phyloP scores from a whole-genome alignment of 148 eudicot species.

The Silene latifolia region DNA sequence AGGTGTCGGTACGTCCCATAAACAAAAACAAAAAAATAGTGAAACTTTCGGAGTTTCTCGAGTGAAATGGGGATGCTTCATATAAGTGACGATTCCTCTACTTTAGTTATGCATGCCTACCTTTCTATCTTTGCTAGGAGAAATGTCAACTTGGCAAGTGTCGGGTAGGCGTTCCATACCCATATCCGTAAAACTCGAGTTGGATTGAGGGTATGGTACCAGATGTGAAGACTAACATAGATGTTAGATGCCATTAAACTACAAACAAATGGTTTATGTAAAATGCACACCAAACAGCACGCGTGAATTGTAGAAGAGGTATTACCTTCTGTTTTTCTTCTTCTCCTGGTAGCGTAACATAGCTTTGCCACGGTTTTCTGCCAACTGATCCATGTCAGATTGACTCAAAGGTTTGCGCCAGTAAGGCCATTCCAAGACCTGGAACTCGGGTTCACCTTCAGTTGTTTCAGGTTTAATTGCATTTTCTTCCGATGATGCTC shows the following conservation, averaged over 20 bases:
- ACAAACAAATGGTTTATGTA: too few species aligned
- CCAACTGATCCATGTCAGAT: slow-evolving; percentile 26
- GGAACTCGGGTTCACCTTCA: slow-evolving; percentile 24
- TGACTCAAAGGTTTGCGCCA: slow-evolving; percentile 28
- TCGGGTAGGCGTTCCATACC: too few species aligned
- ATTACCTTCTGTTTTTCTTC: slow-evolving; percentile 33
- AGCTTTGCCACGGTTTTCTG: slow-evolving; percentile 33
- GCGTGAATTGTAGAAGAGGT: not conserved
- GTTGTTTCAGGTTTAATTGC: slow-evolving; percentile 17
- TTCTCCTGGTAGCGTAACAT: slow-evolving; percentile 35
- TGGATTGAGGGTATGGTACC: too few species aligned
- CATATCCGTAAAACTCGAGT: too few species aligned
- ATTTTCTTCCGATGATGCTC: slow-evolving; percentile 13
- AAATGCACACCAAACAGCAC: not conserved
- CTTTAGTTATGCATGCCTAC: too few species aligned
- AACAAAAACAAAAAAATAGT: not conserved
- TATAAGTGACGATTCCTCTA: too few species aligned
- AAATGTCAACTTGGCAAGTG: too few species aligned
- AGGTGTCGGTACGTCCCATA: not conserved
- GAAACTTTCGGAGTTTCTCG: not conserved
- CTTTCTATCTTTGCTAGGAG: too few species aligned
- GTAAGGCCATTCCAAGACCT: slow-evolving; percentile 28
- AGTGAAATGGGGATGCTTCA: not conserved
- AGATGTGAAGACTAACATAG: too few species aligned
- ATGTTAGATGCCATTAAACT: too few species aligned